Evolutionary conservation across 1,284 basidiomycete genomes (phyloP).

Genomic region (Malassezia dermatis): DNA sequence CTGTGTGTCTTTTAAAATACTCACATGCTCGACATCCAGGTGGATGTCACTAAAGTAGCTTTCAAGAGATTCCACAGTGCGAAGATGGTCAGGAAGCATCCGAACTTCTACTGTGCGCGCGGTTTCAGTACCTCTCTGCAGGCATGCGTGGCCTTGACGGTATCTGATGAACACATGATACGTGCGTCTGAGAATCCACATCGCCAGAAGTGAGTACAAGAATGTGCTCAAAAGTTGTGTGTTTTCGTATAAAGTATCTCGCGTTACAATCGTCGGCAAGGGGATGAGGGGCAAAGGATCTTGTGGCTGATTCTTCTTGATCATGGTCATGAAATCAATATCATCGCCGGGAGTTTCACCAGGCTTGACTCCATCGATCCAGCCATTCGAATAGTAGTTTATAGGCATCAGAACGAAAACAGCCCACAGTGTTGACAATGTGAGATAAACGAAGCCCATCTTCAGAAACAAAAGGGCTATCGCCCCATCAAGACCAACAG

Average conservation of each 20-base stretch:
- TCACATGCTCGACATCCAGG: constrained; percentile 69
- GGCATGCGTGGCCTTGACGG: constrained; percentile 55
- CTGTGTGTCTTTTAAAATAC: constrained; percentile 71
- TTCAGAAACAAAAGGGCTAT: constrained; percentile 90
- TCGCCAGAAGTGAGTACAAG: constrained; percentile 72
- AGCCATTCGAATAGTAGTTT: constrained; percentile 43
- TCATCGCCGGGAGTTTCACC: constrained; percentile 6
- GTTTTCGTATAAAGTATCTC: constrained; percentile 48
- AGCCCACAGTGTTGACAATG: constrained; percentile 60
- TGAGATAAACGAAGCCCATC: constrained; percentile 81
- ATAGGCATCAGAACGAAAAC: constrained; percentile 44
- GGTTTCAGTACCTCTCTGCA: background rate
- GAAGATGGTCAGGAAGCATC: constrained; percentile 68
- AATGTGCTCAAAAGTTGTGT: constrained; percentile 87
- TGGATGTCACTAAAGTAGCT: constrained; percentile 72
- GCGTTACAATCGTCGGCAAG: constrained; percentile 20
- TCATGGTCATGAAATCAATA: background rate
- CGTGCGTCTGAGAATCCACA: constrained; percentile 76
- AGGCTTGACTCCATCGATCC: constrained; percentile 39
- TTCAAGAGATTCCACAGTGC: constrained; percentile 70
- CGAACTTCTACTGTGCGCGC: constrained; percentile 84
- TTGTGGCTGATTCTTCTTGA: constrained; percentile 14
- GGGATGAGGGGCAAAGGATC: constrained; percentile 31
- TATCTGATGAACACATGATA: constrained; percentile 81
- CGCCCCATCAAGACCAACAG: constrained; percentile 88